A percentile compares a stretch with the other conserved stretches of the same genome.
Conservation (phyloP, 495 filamentous ascomycete genomes). For the Apiosordaria backusii region DNA sequence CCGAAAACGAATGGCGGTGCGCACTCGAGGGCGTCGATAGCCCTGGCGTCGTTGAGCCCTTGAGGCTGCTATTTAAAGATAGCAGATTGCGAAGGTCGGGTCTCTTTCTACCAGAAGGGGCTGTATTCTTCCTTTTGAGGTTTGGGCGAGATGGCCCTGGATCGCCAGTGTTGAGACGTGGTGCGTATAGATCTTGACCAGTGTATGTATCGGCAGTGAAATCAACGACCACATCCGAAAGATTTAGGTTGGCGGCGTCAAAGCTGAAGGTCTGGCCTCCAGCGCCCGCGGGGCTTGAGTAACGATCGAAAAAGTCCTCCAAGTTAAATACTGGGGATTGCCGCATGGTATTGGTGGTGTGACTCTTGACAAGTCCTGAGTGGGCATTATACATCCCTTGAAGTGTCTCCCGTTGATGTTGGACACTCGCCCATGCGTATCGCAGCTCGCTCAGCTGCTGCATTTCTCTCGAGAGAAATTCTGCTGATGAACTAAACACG, state of each 20-base stretch:
- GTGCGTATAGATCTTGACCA: slow-evolving; percentile 42
- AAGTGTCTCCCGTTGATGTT: slow-evolving; percentile 74
- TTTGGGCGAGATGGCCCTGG: slow-evolving; percentile 28
- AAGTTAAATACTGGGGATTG: slow-evolving; percentile 77
- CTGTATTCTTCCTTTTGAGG: slow-evolving; percentile 43
- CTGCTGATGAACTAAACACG: slow-evolving; percentile 52
- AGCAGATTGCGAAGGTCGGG: slow-evolving; percentile 32
- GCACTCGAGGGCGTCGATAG: slow-evolving; percentile 31
- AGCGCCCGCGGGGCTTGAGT: slow-evolving; percentile 46
- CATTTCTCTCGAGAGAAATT: slow-evolving; percentile 74
- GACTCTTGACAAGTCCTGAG: slow-evolving; percentile 65
- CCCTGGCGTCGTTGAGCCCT: slow-evolving; percentile 24
- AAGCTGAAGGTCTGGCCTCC: slow-evolving; percentile 46
- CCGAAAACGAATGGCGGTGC: slow-evolving; percentile 33
- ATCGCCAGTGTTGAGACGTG: slow-evolving; percentile 27
- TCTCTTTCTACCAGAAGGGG: slow-evolving; percentile 29
- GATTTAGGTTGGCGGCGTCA: slow-evolving; percentile 48
- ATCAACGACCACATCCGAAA: slow-evolving; percentile 53
- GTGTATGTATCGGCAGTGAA: slow-evolving; percentile 46
- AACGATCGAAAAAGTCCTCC: slow-evolving; percentile 84
- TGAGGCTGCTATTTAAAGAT: slow-evolving; percentile 23
- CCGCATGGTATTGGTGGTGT: slow-evolving; percentile 54
- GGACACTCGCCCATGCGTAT: slow-evolving; percentile 69
- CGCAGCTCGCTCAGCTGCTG: slow-evolving; percentile 70
- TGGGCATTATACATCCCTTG: slow-evolving; percentile 71